phyloP scores from a whole-genome alignment of 2,329 filamentous ascomycete genomes.

The Fusarium citri region DNA sequence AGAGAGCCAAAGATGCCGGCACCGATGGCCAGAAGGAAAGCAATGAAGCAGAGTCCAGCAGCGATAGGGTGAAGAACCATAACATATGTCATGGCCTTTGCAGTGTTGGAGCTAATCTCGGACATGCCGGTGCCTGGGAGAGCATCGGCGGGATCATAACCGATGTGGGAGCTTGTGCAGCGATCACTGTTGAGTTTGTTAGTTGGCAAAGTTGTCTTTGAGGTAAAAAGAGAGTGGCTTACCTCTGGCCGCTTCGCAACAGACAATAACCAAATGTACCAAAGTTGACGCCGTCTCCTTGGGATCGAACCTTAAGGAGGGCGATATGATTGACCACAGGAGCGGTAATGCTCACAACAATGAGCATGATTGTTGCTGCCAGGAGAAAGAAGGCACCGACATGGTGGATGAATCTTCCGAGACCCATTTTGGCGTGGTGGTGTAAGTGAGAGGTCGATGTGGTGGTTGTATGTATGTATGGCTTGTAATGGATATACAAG shows the following conservation, averaged over 20 bases:
- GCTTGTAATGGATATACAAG: slow-evolving; percentile 1
- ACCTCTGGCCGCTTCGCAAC: slow-evolving; percentile 44
- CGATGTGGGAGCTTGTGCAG: slow-evolving; percentile 63
- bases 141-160: slow-evolving; percentile 65
- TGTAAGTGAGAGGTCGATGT: slow-evolving; percentile 1
- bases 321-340: slow-evolving; percentile 68
- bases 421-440: slow-evolving; percentile 55
- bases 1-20: slow-evolving; percentile 65
- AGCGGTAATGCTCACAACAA: slow-evolving; percentile 68
- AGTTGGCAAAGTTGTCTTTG: slow-evolving; percentile 1
- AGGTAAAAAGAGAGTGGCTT: not conserved
- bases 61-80: slow-evolving; percentile 73
- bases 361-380: slow-evolving; percentile 64
- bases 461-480: not conserved
- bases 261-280: slow-evolving; percentile 72
- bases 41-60: slow-evolving; percentile 67
- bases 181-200: slow-evolving; percentile 50
- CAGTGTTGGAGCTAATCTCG: slow-evolving; percentile 56
- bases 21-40: slow-evolving; percentile 66
- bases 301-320: slow-evolving; percentile 60
- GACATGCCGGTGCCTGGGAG: slow-evolving; percentile 58
- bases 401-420: slow-evolving; percentile 65
- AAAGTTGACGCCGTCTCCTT: slow-evolving; percentile 60
- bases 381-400: slow-evolving; percentile 69
- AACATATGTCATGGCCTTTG: slow-evolving; percentile 64